phyloP scores from a whole-genome alignment of 2,329 filamentous ascomycete genomes.

The Neurospora crassa region DNA sequence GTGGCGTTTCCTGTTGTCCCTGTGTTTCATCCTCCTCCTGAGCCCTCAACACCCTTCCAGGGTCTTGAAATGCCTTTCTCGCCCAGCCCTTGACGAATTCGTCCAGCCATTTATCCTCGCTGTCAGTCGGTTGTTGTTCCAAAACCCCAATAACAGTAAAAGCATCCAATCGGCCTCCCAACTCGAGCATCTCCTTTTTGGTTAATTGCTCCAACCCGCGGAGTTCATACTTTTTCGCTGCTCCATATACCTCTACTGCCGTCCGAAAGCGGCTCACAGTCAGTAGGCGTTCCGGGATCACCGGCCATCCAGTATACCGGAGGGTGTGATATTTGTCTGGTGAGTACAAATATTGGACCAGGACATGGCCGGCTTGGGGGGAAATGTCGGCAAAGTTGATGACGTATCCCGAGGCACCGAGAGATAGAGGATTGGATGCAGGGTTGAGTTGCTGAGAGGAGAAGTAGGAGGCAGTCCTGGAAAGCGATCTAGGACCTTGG shows the following conservation, averaged over 20 bases:
- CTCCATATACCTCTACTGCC: constrained; percentile 8
- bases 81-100: constrained; percentile 5
- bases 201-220: constrained; percentile 6
- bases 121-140: constrained; percentile 6
- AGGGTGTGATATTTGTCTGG: not conserved
- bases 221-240: constrained; percentile 7
- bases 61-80: constrained; percentile 7
- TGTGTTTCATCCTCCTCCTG: not conserved
- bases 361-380: constrained; percentile 8
- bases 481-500: not conserved
- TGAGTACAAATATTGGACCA: constrained; percentile 13
- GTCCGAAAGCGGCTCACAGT: constrained; percentile 1
- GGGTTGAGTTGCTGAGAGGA: not conserved
- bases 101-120: constrained; percentile 11
- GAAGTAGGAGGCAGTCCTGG: not conserved
- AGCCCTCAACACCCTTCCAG: not conserved
- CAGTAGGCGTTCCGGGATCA: not conserved
- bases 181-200: constrained; percentile 1
- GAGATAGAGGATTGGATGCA: not conserved
- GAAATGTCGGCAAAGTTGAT: constrained; percentile 6
- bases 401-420: not conserved
- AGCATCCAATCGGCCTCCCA: constrained; percentile 1
- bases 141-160: constrained; percentile 9
- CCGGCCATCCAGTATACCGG: not conserved
- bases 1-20: not conserved